Evolutionary conservation across 108 stramenopile species (phyloP).

Genomic region (Skeletonema tropicum): DNA sequence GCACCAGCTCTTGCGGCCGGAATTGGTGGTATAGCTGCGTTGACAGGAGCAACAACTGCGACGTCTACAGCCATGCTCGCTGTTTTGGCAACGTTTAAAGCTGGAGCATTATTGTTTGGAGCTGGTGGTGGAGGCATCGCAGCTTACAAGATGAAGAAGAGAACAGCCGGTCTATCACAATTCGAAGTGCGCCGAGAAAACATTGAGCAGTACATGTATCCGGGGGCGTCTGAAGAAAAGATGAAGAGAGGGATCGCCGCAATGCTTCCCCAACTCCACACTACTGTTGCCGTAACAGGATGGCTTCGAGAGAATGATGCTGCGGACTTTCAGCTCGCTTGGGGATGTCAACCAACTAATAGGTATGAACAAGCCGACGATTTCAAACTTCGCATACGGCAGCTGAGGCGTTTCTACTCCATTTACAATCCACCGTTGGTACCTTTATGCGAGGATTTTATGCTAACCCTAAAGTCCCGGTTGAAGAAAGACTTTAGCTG

Average conservation of each 20-base stretch:
- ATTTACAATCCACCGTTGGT: conserved; percentile 54
- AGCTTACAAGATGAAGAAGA: conserved; percentile 67
- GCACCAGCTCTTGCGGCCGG: conserved; percentile 74
- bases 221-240: conserved; percentile 37
- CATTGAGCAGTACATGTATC: conserved; percentile 43
- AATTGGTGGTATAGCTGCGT: conserved; percentile 54
- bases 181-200: conserved; percentile 61
- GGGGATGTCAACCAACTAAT: conserved; percentile 58
- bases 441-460: conserved; percentile 43
- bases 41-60: conserved; percentile 58
- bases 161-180: conserved; percentile 64
- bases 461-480: conserved; percentile 26
- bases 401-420: conserved; percentile 59
- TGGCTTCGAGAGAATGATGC: conserved; percentile 59
- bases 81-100: conserved; percentile 53
- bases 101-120: conserved; percentile 61
- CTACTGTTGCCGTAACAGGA: conserved; percentile 57
- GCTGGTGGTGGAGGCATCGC: conserved; percentile 67
- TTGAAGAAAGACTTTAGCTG: conserved; percentile 47
- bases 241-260: conserved; percentile 46
- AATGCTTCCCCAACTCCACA: conserved; percentile 56
- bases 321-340: conserved; percentile 65
- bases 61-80: conserved; percentile 47
- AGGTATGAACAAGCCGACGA: conserved; percentile 38
- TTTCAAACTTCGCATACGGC: conserved; percentile 20